phyloP scores from a whole-genome alignment of 2,329 filamentous ascomycete species.

The Botrytis elliptica region DNA sequence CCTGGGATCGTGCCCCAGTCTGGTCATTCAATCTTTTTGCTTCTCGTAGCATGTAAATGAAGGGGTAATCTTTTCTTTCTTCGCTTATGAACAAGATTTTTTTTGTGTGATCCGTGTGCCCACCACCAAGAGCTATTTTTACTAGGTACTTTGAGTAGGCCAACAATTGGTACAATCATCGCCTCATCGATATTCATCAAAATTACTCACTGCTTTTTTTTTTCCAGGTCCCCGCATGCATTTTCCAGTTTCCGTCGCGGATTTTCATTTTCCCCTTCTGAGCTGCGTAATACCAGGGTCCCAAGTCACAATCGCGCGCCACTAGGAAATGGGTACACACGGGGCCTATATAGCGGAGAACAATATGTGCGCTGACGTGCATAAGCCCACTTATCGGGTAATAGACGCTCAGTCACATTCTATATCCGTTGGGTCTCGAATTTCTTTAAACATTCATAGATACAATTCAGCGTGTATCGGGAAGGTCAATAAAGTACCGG shows the following conservation, averaged over 20 bases:
- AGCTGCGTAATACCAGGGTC: background rate
- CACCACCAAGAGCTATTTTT: too few species aligned
- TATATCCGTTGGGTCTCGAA: background rate
- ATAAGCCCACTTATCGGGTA: background rate
- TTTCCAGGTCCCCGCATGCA: background rate
- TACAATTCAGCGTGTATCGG: background rate
- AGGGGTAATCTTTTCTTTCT: background rate
- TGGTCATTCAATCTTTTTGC: background rate
- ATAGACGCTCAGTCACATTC: background rate
- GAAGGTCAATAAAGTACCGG: background rate
- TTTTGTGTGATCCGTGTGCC: background rate
- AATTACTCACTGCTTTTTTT: background rate
- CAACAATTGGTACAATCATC: background rate
- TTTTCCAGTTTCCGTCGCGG: background rate
- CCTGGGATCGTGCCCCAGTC: slow-evolving; percentile 15
- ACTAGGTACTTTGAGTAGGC: too few species aligned
- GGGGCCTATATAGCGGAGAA: background rate
- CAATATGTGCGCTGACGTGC: background rate
- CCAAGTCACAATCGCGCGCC: background rate
- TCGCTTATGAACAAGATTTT: slow-evolving; percentile 1
- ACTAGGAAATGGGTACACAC: background rate
- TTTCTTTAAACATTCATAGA: background rate
- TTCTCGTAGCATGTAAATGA: background rate
- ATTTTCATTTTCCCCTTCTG: background rate
- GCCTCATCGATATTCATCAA: background rate